Evolutionary conservation across 2,329 filamentous ascomycete species (phyloP).

Genomic region (Ramularia endophylla): DNA sequence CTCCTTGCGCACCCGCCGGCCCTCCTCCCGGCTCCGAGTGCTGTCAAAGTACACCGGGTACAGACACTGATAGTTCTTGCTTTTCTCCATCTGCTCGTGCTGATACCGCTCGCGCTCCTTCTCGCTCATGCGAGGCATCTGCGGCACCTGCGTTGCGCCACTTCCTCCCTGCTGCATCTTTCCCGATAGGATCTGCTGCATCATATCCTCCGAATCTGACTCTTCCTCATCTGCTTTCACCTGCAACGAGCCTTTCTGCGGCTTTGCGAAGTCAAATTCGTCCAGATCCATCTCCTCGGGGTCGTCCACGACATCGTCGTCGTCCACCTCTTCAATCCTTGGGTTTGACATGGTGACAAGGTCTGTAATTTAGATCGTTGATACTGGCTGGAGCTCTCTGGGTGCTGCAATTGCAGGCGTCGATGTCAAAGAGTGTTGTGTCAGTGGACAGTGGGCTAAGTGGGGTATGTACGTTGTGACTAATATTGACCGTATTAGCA

Average conservation of each 20-base stretch:
- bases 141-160: slow-evolving; percentile 8
- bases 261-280: slow-evolving; percentile 46
- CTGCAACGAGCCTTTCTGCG: slow-evolving; percentile 21
- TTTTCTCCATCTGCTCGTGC: slow-evolving; percentile 47
- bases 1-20: slow-evolving; percentile 66
- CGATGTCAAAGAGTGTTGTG: too few relatives aligned
- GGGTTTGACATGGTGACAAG: slow-evolving; percentile 68
- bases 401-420: too few relatives aligned
- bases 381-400: too few relatives aligned
- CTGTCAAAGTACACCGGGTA: slow-evolving; percentile 96
- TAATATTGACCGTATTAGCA: too few relatives aligned
- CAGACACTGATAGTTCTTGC: slow-evolving; percentile 77
- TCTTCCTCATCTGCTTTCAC: slow-evolving; percentile 8
- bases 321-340: slow-evolving; percentile 86
- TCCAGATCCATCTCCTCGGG: slow-evolving; percentile 83
- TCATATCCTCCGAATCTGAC: slow-evolving; percentile 7
- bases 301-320: slow-evolving; percentile 62
- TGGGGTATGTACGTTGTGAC: too few relatives aligned
- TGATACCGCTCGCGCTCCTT: slow-evolving; percentile 28
- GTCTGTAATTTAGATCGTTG: too few relatives aligned
- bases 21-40: slow-evolving; percentile 65
- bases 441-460: too few relatives aligned
- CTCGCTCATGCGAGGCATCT: slow-evolving; percentile 26
- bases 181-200: slow-evolving; percentile 22
- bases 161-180: slow-evolving; percentile 25